Conservation (phyloP, 139 green algal species). For the Protoeuglena noctilucae region DNA sequence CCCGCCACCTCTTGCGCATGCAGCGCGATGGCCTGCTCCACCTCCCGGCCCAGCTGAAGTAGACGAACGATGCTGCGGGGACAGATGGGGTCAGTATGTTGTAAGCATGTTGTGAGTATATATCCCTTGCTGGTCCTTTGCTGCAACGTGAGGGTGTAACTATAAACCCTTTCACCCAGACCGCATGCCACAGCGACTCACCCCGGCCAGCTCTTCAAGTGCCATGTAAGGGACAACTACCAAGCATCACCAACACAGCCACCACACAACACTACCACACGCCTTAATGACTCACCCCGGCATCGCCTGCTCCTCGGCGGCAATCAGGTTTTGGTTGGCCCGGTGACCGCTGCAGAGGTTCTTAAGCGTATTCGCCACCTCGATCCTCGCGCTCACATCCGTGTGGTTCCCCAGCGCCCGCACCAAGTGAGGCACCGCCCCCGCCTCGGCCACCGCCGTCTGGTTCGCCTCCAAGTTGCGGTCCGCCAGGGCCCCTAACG, state of each 20-base stretch:
- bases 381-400: background rate
- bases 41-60: background rate
- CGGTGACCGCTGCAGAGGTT: background rate
- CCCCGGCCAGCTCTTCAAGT: too few species aligned
- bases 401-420: background rate
- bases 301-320: background rate
- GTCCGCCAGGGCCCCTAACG: background rate
- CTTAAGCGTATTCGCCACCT: background rate
- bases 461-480: background rate
- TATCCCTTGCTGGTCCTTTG: too few species aligned
- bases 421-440: background rate
- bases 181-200: too few species aligned
- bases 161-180: too few species aligned
- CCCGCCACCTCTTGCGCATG: background rate
- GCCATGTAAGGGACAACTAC: too few species aligned
- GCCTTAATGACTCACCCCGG: too few species aligned
- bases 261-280: too few species aligned
- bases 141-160: too few species aligned
- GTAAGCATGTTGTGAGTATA: too few species aligned
- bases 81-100: too few species aligned
- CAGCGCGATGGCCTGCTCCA: background rate
- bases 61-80: background rate
- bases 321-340: background rate
- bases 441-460: background rate
- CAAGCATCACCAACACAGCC: too few species aligned